Evolutionary conservation across 352 stramenopile genomes (phyloP), one percentile per base, ranked within the genome.

Genomic region (Pythium dissotocum): DNA sequence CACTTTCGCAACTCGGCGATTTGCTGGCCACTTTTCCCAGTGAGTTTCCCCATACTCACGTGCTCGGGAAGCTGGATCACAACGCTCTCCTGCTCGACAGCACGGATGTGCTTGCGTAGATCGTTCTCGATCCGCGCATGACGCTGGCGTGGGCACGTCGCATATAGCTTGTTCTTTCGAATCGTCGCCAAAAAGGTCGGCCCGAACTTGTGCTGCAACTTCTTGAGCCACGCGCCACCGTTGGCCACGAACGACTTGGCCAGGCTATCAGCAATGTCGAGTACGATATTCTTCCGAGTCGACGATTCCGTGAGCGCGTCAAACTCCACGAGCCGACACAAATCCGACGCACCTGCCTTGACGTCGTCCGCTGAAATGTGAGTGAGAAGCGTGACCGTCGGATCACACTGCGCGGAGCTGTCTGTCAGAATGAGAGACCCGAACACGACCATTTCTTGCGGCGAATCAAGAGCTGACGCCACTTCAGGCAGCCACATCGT

Each of bases 321-420:
- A 30, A 72, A 72, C 7, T 63, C 51, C 3, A 64, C 66, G 18
- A 72, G 54, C 6, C 58, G 57, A n/a, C 65, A 71, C 65, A 58
- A 71, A 10, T 62, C 51, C 1, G 65, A 40, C 16, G 58, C 65
- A n/a, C 48, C 65, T 14, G 36, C 48, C 55, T 51, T 48, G 4
- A 71, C 58, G 33, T 71, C 58, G n/a, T 61, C 58, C 12, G 61
- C 12, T n/a, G 18, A 55, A 1, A 67, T 58, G 16, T 26, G 52
- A 2, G 49, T 71, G 21, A 67, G 28, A 16, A 71, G 51, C 36
- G 66, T 59, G 14, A 71, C 58, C 2, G 48, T 67, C 8, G 65
- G 65, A 26, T 62, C 51, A 4, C 40, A 13, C 5, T 44, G 32
- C 7, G 24, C 21, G 14, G 51, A 53, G 10, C 65, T 48, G 32